These are phyloP conservation scores for Colletotrichum sublineola DNA, from an alignment of 2,329 filamentous ascomycete genomes.

Conservation along the genomic window DNA sequence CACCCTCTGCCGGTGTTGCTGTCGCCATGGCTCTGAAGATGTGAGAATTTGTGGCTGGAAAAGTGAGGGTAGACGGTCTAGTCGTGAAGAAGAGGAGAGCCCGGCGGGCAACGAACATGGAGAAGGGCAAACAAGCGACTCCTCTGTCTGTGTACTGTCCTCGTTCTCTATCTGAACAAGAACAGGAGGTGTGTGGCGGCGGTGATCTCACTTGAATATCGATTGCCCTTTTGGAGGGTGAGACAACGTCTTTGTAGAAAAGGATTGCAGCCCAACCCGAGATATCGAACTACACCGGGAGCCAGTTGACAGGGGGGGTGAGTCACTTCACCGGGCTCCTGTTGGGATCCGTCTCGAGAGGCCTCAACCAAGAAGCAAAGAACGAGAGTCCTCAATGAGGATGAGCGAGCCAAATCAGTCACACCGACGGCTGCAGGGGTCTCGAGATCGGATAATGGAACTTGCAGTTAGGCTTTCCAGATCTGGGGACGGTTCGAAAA, in stretches of 20 bases:
- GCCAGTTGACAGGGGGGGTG: slow-evolving; percentile 18
- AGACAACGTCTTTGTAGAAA: slow-evolving; percentile 15
- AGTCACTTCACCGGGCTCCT: slow-evolving; percentile 32
- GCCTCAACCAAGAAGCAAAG: slow-evolving; percentile 18
- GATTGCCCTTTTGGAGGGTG: neutral
- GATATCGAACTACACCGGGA: slow-evolving; percentile 4
- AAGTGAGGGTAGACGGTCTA: slow-evolving; percentile 25
- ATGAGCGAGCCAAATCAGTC: slow-evolving; percentile 5
- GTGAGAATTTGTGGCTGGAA: slow-evolving; percentile 6
- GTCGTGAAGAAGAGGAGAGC: slow-evolving; percentile 14
- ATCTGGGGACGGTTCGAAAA: slow-evolving; percentile 17
- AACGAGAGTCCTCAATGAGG: slow-evolving; percentile 17
- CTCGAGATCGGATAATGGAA: slow-evolving; percentile 15
- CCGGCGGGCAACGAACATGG: slow-evolving; percentile 34
- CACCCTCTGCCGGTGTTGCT: slow-evolving; percentile 40
- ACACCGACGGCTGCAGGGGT: slow-evolving; percentile 19
- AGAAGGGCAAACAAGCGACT: neutral
- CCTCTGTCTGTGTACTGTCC: neutral
- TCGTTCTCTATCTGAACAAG: neutral
- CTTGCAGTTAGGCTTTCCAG: slow-evolving; percentile 8
- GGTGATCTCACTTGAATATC: slow-evolving; percentile 21
- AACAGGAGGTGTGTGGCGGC: neutral
- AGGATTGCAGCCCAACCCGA: neutral
- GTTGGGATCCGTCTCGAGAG: slow-evolving; percentile 14
- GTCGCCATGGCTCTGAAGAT: slow-evolving; percentile 30